These are phyloP conservation scores for Psilocybe mexicana DNA, from an alignment of 1,284 basidiomycete species.

Conservation along the genomic window DNA sequence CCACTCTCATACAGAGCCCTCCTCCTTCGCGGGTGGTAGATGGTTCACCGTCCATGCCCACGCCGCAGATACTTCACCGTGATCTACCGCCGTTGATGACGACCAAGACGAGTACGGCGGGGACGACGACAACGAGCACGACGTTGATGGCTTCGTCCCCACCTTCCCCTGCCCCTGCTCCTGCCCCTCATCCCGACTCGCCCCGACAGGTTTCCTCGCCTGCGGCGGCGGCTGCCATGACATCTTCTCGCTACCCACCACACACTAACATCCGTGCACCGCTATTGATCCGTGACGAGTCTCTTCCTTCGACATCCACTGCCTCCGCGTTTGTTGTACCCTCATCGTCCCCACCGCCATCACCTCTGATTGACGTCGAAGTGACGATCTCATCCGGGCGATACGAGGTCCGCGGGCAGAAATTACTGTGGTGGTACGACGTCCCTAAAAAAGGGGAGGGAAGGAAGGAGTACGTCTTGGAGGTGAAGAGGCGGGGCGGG, in stretches of 20 bases:
- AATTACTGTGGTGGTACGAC: conserved; percentile 84
- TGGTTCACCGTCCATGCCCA: no score
- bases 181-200: neutral
- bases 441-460: conserved; percentile 50
- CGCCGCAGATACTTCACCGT: no score
- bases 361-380: conserved; percentile 33
- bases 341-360: neutral
- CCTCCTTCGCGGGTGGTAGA: neutral
- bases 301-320: no score
- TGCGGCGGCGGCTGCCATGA: neutral
- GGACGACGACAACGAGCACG: neutral
- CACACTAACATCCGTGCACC: neutral
- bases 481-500: conserved; percentile 64
- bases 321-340: neutral
- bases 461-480: conserved; percentile 61
- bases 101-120: no score
- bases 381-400: conserved; percentile 62
- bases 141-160: neutral
- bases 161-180: neutral
- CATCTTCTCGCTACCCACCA: neutral
- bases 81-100: no score
- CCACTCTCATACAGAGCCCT: conserved; percentile 3
- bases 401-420: conserved; percentile 71
- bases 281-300: no score
- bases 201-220: neutral